phyloP scores from a whole-genome alignment of 192 early-diverging fungal genomes.

The Coemansia sp. region DNA sequence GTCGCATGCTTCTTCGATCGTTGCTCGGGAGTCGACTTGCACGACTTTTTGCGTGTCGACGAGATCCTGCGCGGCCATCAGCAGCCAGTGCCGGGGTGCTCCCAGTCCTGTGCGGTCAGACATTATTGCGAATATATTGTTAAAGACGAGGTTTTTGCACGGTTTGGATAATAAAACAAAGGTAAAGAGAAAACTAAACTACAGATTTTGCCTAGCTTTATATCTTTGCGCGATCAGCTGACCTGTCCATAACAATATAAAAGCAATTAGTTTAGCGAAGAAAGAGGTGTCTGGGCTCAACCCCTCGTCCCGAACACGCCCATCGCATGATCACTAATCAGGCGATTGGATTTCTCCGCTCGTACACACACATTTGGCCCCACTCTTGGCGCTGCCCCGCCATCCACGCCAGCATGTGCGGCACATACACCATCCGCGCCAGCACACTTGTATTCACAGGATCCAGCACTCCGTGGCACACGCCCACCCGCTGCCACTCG shows the following conservation, averaged over 20 bases:
- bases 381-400: slow-evolving; percentile 19
- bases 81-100: slow-evolving; percentile 60
- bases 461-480: slow-evolving; percentile 37
- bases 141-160: no score
- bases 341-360: not conserved
- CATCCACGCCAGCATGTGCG: not conserved
- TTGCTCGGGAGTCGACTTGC: slow-evolving; percentile 58
- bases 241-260: no score
- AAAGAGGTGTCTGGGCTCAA: not conserved
- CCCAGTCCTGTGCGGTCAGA: slow-evolving; percentile 36
- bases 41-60: slow-evolving; percentile 64
- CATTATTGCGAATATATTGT: not conserved
- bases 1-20: slow-evolving; percentile 71
- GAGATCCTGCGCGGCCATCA: slow-evolving; percentile 57
- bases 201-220: no score
- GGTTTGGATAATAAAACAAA: no score
- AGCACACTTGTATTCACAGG: slow-evolving; percentile 5
- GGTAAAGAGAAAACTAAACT: no score
- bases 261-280: no score
- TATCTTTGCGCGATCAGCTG: no score
- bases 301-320: not conserved
- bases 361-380: slow-evolving; percentile 31
- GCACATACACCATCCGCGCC: slow-evolving; percentile 33
- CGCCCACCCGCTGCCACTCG: not conserved
- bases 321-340: not conserved